Percentiles rank a stretch among this genome's conserved stretches.
These are phyloP conservation scores for Quercus dentata DNA, from an alignment of 306 rosid genomes.

Conservation along the genomic window DNA sequence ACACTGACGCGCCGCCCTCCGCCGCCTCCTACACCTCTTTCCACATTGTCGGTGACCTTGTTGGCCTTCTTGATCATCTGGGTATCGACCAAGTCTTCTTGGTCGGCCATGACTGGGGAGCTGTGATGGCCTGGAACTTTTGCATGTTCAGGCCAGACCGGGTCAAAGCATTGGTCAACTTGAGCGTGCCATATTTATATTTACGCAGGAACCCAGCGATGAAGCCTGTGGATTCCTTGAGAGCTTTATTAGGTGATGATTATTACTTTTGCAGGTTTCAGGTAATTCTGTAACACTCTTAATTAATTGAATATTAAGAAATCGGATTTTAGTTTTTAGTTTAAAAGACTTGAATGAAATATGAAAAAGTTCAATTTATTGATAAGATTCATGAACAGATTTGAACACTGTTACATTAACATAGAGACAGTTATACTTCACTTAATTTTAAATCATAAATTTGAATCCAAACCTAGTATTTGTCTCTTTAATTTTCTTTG, in stretches of 20 bases:
- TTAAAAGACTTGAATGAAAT: no score
- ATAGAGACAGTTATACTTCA: no score
- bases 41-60: slow-evolving; percentile 57
- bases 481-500: no score
- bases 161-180: slow-evolving; percentile 58
- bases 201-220: slow-evolving; percentile 35
- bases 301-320: no score
- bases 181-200: slow-evolving; percentile 43
- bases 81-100: slow-evolving; percentile 46
- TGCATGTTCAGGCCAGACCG: slow-evolving; percentile 54
- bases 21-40: slow-evolving; percentile 47
- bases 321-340: no score
- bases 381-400: no score
- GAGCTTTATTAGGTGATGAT: slow-evolving; percentile 46
- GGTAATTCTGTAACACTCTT: slow-evolving; percentile 17
- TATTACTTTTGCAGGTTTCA: slow-evolving; percentile 67
- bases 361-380: no score
- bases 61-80: slow-evolving; percentile 58
- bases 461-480: no score
- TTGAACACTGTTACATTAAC: no score
- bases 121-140: slow-evolving; percentile 57
- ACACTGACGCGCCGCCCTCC: slow-evolving; percentile 58
- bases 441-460: no score
- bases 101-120: slow-evolving; percentile 77
- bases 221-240: slow-evolving; percentile 24